Percentiles rank a stretch among this genome's conserved stretches.
Conservation (phyloP, 1,284 basidiomycete species). For the Anthracocystis setariae region DNA sequence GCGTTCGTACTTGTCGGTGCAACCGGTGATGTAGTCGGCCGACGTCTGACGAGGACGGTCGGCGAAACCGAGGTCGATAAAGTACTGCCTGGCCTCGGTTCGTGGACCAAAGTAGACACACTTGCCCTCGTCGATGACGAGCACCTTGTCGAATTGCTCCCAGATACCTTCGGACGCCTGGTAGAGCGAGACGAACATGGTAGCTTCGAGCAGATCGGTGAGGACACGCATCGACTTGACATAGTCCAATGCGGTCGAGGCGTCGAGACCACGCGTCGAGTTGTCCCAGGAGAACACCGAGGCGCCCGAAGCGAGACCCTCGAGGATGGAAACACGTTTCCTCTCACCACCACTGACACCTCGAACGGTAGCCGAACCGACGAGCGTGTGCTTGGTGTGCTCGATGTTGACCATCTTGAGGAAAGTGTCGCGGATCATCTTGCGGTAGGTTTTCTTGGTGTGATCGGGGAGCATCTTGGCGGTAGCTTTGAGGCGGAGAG, state of each 20-base stretch:
- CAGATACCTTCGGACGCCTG: constrained; percentile 71
- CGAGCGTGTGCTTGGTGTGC: constrained; percentile 80
- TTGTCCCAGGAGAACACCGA: constrained; percentile 79
- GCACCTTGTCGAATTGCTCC: constrained; percentile 73
- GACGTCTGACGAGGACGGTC: constrained; percentile 76
- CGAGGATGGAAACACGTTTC: constrained; percentile 78
- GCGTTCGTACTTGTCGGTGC: constrained; percentile 55
- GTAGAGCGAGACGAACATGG: constrained; percentile 83
- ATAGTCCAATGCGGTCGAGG: constrained; percentile 83
- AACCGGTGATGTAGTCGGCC: constrained; percentile 60
- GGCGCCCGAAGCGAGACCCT: constrained; percentile 73
- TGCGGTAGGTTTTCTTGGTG: constrained; percentile 70
- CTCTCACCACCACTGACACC: constrained; percentile 76
- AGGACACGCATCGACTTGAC: constrained; percentile 78
- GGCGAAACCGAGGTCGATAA: constrained; percentile 65
- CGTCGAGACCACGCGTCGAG: constrained; percentile 78
- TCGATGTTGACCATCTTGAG: constrained; percentile 78
- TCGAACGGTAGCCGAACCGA: constrained; percentile 78
- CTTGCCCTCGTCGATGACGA: constrained; percentile 64
- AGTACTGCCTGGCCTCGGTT: constrained; percentile 56
- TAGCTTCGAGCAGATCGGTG: constrained; percentile 80
- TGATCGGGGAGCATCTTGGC: constrained; percentile 69
- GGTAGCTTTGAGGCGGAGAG: constrained; percentile 52
- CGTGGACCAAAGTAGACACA: constrained; percentile 64
- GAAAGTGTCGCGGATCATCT: constrained; percentile 72